These are phyloP conservation scores for Phialophora expanda DNA, from an alignment of 2,329 filamentous ascomycete species.

Conservation along the genomic window DNA sequence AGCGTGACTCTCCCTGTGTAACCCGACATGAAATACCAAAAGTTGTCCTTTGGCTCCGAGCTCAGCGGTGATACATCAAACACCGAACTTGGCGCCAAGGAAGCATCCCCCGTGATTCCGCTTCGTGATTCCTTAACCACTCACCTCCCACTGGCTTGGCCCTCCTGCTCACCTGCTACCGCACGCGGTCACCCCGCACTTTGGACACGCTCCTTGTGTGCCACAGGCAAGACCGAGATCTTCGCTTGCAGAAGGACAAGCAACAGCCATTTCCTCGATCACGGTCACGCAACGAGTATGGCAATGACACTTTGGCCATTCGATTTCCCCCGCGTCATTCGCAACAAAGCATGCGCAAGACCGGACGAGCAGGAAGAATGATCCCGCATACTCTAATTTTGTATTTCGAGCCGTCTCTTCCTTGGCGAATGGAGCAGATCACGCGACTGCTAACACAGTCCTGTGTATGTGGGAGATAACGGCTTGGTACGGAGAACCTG, in stretches of 20 bases:
- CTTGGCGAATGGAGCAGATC: not conserved
- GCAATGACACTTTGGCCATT: not conserved
- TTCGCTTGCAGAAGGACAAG: slow-evolving; percentile 9
- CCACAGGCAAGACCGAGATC: not conserved
- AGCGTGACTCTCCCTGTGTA: not conserved
- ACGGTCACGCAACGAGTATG: not conserved
- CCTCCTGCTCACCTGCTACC: not conserved
- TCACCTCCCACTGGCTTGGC: not conserved
- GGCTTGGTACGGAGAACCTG: not conserved
- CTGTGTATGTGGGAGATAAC: not conserved
- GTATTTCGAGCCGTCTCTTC: not conserved
- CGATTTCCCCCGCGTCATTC: not conserved
- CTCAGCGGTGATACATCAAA: slow-evolving; percentile 1
- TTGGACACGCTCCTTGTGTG: not conserved
- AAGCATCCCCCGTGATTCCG: not conserved
- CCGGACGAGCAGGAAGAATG: not conserved
- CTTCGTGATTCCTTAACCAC: not conserved
- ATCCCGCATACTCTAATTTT: not conserved
- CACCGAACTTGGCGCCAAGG: slow-evolving; percentile 3
- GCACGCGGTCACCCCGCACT: slow-evolving; percentile 8
- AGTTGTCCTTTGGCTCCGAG: not conserved
- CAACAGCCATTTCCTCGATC: not conserved
- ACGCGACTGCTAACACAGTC: no score
- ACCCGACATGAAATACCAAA: not conserved
- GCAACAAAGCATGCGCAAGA: not conserved